A percentile compares a stretch with the other conserved stretches of the same genome.
These are phyloP conservation scores for Ramaria sp. DNA, from an alignment of 768 basidiomycete species.

Conservation along the genomic window DNA sequence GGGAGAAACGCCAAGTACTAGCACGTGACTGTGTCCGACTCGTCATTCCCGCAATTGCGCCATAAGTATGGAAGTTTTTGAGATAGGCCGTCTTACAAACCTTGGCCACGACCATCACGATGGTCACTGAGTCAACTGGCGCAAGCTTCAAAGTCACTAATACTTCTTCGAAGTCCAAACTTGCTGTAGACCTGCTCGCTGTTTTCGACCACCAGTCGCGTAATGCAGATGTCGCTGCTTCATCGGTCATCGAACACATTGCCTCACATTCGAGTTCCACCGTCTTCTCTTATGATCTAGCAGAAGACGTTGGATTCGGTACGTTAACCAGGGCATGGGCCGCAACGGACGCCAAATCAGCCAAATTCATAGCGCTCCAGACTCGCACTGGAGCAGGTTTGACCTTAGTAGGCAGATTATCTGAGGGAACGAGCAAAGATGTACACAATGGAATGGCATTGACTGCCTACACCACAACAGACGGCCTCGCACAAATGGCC, in stretches of 20 bases:
- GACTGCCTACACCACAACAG: constrained; percentile 74
- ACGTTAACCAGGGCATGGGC: constrained; percentile 59
- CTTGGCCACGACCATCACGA: neutral
- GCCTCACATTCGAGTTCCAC: constrained; percentile 52
- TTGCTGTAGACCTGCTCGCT: neutral
- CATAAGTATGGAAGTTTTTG: neutral
- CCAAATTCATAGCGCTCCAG: constrained; percentile 59
- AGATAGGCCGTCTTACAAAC: too few relatives aligned
- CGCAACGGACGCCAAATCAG: constrained; percentile 25
- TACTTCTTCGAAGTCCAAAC: neutral
- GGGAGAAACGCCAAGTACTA: neutral
- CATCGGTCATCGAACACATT: constrained; percentile 48
- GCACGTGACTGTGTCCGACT: neutral
- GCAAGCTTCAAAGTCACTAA: neutral
- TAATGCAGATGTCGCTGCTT: constrained; percentile 8
- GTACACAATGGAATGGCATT: constrained; percentile 46
- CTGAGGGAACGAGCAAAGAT: constrained; percentile 64
- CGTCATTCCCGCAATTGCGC: neutral
- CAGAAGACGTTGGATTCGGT: constrained; percentile 78
- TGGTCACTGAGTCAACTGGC: neutral
- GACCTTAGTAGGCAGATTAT: constrained; percentile 61
- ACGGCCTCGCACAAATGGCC: constrained; percentile 77
- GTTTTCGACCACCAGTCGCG: neutral
- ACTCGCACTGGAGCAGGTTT: constrained; percentile 80
- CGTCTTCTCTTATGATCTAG: constrained; percentile 75